phyloP scores from a whole-genome alignment of 1,284 basidiomycete species.

The Sanghuangporus weigelae region DNA sequence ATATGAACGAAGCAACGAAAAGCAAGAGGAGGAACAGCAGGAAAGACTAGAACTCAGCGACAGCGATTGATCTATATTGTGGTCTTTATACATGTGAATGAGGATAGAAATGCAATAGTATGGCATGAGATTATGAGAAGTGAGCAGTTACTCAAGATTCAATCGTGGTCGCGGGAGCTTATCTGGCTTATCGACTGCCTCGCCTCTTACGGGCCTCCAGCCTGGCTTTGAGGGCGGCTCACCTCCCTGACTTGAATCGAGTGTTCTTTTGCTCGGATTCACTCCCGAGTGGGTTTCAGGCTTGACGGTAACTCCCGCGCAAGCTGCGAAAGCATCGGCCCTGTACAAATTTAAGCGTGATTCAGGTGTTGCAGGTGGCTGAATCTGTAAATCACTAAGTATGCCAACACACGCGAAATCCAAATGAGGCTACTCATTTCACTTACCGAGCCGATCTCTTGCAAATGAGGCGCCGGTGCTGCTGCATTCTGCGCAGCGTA shows the following conservation, averaged over 20 bases:
- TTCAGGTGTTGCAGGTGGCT: constrained; percentile 14
- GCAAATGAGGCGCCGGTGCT: constrained; percentile 44
- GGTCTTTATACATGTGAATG: neutral
- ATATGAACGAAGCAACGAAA: constrained; percentile 66
- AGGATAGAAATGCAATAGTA: neutral
- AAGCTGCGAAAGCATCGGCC: constrained; percentile 19
- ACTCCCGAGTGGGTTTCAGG: constrained; percentile 10
- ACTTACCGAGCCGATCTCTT: constrained; percentile 46
- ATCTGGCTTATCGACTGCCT: constrained; percentile 1
- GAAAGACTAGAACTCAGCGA: constrained; percentile 71
- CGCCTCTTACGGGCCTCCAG: constrained; percentile 18
- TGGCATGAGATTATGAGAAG: neutral
- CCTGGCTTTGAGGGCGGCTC: constrained; percentile 39
- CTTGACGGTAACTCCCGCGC: constrained; percentile 28
- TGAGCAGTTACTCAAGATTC: constrained; percentile 1
- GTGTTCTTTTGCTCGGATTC: constrained; percentile 34
- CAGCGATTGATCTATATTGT: constrained; percentile 51
- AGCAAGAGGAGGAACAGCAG: constrained; percentile 59
- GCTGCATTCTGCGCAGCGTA: constrained; percentile 54
- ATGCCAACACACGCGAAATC: neutral
- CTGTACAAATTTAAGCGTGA: constrained; percentile 8
- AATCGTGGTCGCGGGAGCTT: neutral
- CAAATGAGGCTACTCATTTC: constrained; percentile 2
- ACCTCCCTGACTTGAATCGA: constrained; percentile 53
- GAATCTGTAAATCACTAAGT: constrained; percentile 8